A percentile compares a stretch with the other conserved stretches of the same genome.
These are phyloP conservation scores for Malus sylvestris DNA, from an alignment of 306 rosid species.

Conservation along the genomic window DNA sequence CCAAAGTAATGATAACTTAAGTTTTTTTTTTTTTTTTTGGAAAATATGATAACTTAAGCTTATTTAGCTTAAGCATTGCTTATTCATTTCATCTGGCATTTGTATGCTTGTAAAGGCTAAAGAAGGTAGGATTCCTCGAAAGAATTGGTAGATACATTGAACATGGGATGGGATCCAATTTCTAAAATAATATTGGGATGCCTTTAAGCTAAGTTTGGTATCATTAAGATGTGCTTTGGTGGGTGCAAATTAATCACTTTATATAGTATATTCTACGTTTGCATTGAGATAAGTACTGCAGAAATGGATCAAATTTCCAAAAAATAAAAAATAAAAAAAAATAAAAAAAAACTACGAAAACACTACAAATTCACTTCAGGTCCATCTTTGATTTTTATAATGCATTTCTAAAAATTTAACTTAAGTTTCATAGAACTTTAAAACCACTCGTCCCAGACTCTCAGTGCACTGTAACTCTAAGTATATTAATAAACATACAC, in stretches of 20 bases:
- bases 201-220: not conserved
- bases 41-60: not conserved
- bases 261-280: not conserved
- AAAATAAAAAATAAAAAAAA: too few species aligned
- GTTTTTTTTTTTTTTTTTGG: too few species aligned
- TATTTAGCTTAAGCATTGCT: not conserved
- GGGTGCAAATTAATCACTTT: not conserved
- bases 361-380: not conserved
- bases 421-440: too few species aligned
- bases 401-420: not conserved
- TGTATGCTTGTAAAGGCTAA: not conserved
- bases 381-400: not conserved
- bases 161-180: not conserved
- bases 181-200: not conserved
- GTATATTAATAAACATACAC: too few species aligned
- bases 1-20: not conserved
- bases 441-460: too few species aligned
- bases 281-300: not conserved
- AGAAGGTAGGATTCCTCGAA: not conserved
- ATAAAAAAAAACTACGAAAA: not conserved
- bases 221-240: not conserved
- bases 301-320: not conserved
- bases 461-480: too few species aligned
- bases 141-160: constrained; percentile 4
- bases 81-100: not conserved